Conservation (phyloP, 768 basidiomycete genomes). For the Tulasnella sp. region DNA sequence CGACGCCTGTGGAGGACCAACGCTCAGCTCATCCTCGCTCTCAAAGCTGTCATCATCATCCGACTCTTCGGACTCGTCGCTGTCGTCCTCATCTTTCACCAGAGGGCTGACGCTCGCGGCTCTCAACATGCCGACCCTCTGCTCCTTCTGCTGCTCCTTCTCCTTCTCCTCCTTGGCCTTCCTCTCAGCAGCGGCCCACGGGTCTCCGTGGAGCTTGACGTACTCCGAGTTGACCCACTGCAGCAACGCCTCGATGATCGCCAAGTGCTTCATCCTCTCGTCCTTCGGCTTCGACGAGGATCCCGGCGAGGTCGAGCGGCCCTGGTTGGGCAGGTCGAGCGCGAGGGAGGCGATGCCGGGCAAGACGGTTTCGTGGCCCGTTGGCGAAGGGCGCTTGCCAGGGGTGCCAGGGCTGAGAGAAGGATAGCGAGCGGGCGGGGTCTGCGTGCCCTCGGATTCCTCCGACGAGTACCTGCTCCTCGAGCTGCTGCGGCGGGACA, state of each 20-base stretch:
- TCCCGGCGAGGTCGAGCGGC: neutral
- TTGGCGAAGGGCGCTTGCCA: neutral
- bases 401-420: neutral
- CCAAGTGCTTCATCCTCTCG: constrained; percentile 23
- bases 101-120: neutral
- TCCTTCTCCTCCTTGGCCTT: neutral
- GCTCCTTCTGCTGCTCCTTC: neutral
- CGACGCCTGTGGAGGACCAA: neutral
- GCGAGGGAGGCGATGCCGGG: constrained; percentile 21
- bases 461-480: neutral
- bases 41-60: constrained; percentile 20
- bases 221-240: constrained; percentile 27
- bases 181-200: constrained; percentile 14
- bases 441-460: constrained; percentile 8
- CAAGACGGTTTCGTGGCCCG: constrained; percentile 7
- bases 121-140: neutral
- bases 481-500: neutral
- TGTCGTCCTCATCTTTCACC: neutral
- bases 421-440: neutral
- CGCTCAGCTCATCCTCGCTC: constrained; percentile 16
- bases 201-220: constrained; percentile 20
- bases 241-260: constrained; percentile 25
- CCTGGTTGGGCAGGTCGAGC: neutral
- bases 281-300: neutral
- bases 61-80: constrained; percentile 21